Conservation (phyloP, 768 basidiomycete genomes). For the Termitomyces bulborhizus region DNA sequence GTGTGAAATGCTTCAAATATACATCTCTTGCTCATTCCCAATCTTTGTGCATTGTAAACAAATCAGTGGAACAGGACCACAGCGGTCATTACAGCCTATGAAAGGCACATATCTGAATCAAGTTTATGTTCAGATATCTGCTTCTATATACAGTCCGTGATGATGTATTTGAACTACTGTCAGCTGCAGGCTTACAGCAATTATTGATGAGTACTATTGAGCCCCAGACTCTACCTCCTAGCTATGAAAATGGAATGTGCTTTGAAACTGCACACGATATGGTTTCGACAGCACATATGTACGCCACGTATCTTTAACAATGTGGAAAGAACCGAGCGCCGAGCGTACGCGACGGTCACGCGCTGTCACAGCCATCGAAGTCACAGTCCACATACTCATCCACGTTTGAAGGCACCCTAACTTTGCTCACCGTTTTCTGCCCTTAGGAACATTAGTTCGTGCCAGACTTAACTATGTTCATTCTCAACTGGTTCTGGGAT, state of each 20-base stretch:
- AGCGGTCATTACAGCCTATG: no score
- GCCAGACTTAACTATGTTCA: constrained; percentile 51
- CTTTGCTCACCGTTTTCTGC: constrained; percentile 7
- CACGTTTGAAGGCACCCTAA: constrained; percentile 7
- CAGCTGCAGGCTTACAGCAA: no score
- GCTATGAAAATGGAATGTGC: background rate
- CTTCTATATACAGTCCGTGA: no score
- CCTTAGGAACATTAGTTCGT: constrained; percentile 13
- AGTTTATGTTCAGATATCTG: no score
- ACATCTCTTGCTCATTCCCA: background rate
- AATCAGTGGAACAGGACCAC: no score
- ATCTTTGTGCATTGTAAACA: background rate
- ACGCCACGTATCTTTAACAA: background rate
- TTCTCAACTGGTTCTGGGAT: constrained; percentile 96
- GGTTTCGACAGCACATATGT: background rate
- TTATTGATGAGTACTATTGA: no score
- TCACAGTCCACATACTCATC: constrained; percentile 11
- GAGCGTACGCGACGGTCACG: constrained; percentile 3
- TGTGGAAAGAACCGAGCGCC: no score
- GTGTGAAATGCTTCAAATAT: background rate
- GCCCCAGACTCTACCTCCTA: background rate
- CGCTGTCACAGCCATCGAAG: background rate
- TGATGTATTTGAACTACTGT: no score
- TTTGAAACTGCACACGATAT: background rate
- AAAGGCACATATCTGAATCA: no score